phyloP scores from a whole-genome alignment of 805 yeast genomes.

The Jamesozyma jinghongensis region DNA sequence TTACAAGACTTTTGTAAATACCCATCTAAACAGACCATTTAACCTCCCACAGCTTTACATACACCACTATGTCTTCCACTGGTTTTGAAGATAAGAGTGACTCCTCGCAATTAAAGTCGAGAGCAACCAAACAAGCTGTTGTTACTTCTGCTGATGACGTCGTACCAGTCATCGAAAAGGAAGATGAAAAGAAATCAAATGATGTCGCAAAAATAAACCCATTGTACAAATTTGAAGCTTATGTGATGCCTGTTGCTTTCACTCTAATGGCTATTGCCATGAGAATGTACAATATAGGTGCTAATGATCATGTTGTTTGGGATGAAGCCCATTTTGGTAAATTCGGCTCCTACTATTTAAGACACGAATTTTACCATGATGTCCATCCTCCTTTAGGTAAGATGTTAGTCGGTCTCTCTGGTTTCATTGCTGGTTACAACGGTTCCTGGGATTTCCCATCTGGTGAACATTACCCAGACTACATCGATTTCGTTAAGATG shows the following conservation, averaged over 20 bases:
- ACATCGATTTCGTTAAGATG: slow-evolving; percentile 54
- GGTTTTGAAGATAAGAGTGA: slow-evolving; percentile 5
- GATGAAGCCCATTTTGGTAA: slow-evolving; percentile 89
- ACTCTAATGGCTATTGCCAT: slow-evolving; percentile 42
- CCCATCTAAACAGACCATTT: too few species aligned
- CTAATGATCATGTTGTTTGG: slow-evolving; percentile 61
- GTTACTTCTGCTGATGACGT: neutral
- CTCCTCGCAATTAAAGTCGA: slow-evolving; percentile 4
- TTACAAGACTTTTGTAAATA: too few species aligned
- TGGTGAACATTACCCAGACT: slow-evolving; percentile 56
- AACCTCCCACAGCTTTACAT: too few species aligned
- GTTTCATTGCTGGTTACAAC: slow-evolving; percentile 66
- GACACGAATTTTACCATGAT: slow-evolving; percentile 76
- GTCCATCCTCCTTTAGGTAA: slow-evolving; percentile 86
- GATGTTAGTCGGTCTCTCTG: slow-evolving; percentile 70
- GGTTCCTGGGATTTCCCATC: slow-evolving; percentile 69
- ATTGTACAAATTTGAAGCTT: slow-evolving; percentile 24
- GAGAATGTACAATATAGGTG: slow-evolving; percentile 51
- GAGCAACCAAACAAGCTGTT: neutral
- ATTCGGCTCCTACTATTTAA: slow-evolving; percentile 71
- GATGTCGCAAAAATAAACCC: slow-evolving; percentile 4
- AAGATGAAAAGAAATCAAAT: neutral
- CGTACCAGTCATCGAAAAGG: neutral
- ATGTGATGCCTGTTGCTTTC: slow-evolving; percentile 36
- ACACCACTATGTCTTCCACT: slow-evolving; percentile 7